A percentile compares a stretch with the other conserved stretches of the same genome.
Conservation (phyloP, 495 filamentous ascomycete genomes). For the Glonium stellatum region DNA sequence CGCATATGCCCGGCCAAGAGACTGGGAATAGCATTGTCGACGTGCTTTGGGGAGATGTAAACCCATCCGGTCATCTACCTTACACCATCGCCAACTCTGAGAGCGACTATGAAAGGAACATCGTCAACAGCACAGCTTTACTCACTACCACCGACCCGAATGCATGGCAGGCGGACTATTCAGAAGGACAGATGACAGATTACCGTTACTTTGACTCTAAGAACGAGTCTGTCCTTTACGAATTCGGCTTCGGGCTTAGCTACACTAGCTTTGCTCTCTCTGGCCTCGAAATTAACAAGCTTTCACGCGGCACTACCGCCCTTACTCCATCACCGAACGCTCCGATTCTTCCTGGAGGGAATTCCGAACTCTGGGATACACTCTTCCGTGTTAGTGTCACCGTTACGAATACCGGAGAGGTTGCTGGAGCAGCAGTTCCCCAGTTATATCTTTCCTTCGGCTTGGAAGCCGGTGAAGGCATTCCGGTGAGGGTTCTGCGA, state of each 20-base stretch:
- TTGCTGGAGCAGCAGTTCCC: slow-evolving; percentile 48
- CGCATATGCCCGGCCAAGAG: slow-evolving; percentile 33
- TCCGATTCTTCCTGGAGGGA: slow-evolving; percentile 16
- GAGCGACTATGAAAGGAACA: slow-evolving; percentile 33
- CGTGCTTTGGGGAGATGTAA: slow-evolving; percentile 26
- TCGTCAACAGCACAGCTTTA: slow-evolving; percentile 32
- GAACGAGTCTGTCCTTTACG: slow-evolving; percentile 39
- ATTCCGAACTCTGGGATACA: slow-evolving; percentile 17
- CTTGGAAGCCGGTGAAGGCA: slow-evolving; percentile 25
- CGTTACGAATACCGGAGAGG: slow-evolving; percentile 47
- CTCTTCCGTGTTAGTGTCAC: slow-evolving; percentile 39
- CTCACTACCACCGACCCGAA: slow-evolving; percentile 14
- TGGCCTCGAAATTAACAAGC: slow-evolving; percentile 3
- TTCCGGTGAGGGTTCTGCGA: slow-evolving; percentile 45
- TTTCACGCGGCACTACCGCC: background rate
- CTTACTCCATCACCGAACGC: slow-evolving; percentile 8
- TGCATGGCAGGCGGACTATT: slow-evolving; percentile 32
- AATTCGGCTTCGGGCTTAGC: slow-evolving; percentile 42
- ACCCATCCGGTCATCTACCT: slow-evolving; percentile 26
- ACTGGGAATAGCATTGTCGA: slow-evolving; percentile 22
- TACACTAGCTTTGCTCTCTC: slow-evolving; percentile 24
- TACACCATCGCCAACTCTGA: slow-evolving; percentile 28
- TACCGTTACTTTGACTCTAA: slow-evolving; percentile 46
- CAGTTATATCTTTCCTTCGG: slow-evolving; percentile 46
- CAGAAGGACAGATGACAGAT: slow-evolving; percentile 47